Evolutionary conservation across 139 green algal species (phyloP).

Genomic region (Closterium sp.): DNA sequence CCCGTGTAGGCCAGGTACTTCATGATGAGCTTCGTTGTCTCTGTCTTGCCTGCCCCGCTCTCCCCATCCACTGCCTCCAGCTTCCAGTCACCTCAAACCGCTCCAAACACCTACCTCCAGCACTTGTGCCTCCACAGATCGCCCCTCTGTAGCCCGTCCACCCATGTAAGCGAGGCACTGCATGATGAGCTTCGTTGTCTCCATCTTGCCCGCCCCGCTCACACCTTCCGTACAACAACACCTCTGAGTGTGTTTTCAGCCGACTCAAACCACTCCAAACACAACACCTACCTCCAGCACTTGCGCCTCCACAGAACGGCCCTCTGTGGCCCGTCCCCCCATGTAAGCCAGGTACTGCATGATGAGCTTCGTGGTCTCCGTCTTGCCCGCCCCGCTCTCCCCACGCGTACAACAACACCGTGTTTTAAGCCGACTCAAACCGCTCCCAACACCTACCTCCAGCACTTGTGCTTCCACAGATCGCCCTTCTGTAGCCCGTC

Average conservation of each 20-base stretch:
- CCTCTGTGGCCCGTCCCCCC: constrained; percentile 52
- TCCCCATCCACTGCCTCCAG: too few species aligned
- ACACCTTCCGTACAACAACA: too few species aligned
- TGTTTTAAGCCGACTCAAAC: not conserved
- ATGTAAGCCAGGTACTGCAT: constrained; percentile 88
- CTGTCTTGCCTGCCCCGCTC: constrained; percentile 96
- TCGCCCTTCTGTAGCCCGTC: constrained; percentile 30
- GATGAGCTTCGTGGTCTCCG: constrained; percentile 97
- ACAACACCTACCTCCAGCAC: constrained; percentile 16
- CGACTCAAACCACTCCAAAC: not conserved
- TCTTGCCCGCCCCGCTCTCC: constrained; percentile 87
- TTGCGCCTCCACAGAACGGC: constrained; percentile 28
- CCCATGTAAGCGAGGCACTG: constrained; percentile 82
- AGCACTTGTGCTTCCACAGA: constrained; percentile 48
- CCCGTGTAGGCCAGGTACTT: constrained; percentile 83
- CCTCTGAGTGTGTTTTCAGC: too few species aligned
- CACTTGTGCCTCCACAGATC: constrained; percentile 46
- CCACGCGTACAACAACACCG: too few species aligned
- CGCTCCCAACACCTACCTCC: constrained; percentile 10
- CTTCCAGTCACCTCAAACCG: not conserved
- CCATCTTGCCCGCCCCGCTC: constrained; percentile 96
- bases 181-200: constrained; percentile 99
- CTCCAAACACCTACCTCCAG: constrained; percentile 24
- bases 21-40: constrained; percentile 99
- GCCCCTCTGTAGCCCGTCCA: constrained; percentile 37